phyloP scores from a whole-genome alignment of 768 basidiomycete genomes.

The Suillus subluteus region DNA sequence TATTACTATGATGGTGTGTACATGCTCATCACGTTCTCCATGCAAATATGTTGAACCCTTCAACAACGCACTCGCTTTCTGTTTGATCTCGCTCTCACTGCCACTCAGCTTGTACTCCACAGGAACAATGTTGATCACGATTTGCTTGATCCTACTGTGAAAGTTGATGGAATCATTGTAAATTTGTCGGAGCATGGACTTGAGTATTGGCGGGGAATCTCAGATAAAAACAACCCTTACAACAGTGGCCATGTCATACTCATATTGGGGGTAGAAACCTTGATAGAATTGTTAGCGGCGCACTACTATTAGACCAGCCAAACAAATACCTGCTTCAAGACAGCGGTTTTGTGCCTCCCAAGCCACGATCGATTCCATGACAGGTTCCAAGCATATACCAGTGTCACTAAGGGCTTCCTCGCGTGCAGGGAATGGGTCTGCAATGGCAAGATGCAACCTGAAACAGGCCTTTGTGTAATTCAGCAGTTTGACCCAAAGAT shows the following conservation, averaged over 20 bases:
- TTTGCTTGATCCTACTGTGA: constrained; percentile 1
- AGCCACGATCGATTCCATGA: not conserved
- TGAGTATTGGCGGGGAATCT: constrained; percentile 1
- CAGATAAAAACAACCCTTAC: not conserved
- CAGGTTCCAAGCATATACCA: not conserved
- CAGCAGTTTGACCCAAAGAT: constrained; percentile 2
- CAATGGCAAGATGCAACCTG: not conserved
- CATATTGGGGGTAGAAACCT: not conserved
- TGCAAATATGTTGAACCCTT: not conserved
- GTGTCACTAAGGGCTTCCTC: not conserved
- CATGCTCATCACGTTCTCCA: not conserved
- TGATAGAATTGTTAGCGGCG: not conserved
- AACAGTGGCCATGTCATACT: constrained; percentile 1
- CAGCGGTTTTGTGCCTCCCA: not conserved
- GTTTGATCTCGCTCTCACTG: not conserved
- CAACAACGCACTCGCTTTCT: not conserved
- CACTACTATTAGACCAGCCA: not conserved
- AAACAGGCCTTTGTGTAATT: not conserved
- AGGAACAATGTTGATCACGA: not conserved
- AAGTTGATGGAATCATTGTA: constrained; percentile 3
- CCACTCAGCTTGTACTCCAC: constrained; percentile 3
- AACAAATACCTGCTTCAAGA: not conserved
- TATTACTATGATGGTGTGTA: not conserved
- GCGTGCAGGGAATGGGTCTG: not conserved
- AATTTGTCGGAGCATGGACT: not conserved